Evolutionary conservation across 176 grass and related monocot species (phyloP), one percentile per base, ranked within the genome.

Genomic region (Aegilops bicornis): DNA sequence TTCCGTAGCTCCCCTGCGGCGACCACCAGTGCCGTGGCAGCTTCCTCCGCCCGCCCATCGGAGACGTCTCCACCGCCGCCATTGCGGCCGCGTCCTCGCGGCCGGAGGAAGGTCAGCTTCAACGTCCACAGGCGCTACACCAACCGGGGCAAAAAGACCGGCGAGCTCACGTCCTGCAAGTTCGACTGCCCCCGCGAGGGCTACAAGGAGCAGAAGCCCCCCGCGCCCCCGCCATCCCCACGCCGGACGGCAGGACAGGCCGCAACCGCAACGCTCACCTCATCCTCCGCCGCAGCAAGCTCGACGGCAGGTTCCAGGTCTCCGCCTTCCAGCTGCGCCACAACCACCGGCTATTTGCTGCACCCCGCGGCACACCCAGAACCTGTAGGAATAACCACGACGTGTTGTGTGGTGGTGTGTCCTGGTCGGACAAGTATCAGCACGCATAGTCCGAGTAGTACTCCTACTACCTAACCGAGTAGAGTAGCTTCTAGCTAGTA

Each of bases 231-330:
- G 67, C 17, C 32, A 11, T 25, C 47, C 86, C 69, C 23, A 60
- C 80, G 50, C 80, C 77, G 5, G 90, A 92, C n/a, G 87, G 88
- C 19, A 85, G 93, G 62, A 91, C 87, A 6, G 89, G 92, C 10
- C 89, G 92, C 79, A 82, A 86, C 10, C 89, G 92, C 79, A 82
- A 86, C 22, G 92, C 89, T 4, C 88, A 87, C 76, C 89, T 94
- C 81, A 62, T 79, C 79, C 79, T 94, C 62, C 82, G 85, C 71
- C 87, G 87, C 27, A 82, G 61, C 66, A 94, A 83, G 23, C 71
- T 20, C 17, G 91, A 81, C 19, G 59, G 70, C 39, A 92, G 80
- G 61, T 77, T 87, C 37, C 70, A 89, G 78, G 70, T 94, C 4
- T 79, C 69, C n/a, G 71, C 50, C 16, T 94, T 95, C 73, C 66